phyloP scores from a whole-genome alignment of 2,329 filamentous ascomycete genomes.

The Fusarium acutatum region DNA sequence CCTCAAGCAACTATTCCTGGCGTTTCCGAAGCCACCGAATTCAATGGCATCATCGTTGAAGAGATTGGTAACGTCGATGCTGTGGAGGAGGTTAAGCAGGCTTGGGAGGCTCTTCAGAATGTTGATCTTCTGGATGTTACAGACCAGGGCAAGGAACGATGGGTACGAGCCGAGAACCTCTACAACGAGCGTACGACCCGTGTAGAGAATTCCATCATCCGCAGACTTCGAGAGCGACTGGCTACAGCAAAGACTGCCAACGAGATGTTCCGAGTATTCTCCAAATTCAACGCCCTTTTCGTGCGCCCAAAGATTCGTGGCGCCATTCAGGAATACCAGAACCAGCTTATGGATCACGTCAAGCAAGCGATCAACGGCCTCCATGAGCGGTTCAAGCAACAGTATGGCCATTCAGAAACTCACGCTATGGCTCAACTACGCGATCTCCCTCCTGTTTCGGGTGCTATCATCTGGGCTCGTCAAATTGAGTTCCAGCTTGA shows the following conservation, averaged over 20 bases:
- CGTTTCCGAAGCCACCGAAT: constrained; percentile 57
- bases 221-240: constrained; percentile 87
- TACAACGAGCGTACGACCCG: constrained; percentile 98
- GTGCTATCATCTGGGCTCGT: constrained; percentile 95
- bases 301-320: constrained; percentile 99
- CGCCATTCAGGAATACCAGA: constrained; percentile 97
- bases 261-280: constrained; percentile 99
- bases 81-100: constrained; percentile 93
- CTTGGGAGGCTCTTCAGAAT: constrained; percentile 92
- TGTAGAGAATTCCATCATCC: constrained; percentile 99
- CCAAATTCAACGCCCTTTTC: constrained; percentile 98
- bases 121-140: constrained; percentile 95
- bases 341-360: constrained; percentile 96
- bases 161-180: constrained; percentile 92
- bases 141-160: constrained; percentile 85
- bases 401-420: constrained; percentile 97
- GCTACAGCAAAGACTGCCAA: constrained; percentile 97
- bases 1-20: constrained; percentile 70
- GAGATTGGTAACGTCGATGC: constrained; percentile 98
- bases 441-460: constrained; percentile 93
- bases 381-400: constrained; percentile 97
- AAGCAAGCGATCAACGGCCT: constrained; percentile 93
- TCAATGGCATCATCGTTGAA: constrained; percentile 79
- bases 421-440: constrained; percentile 98
- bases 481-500: constrained; percentile 97